Base-by-base conservation (phyloP, 805 yeast species). In the Yamadazyma tumulicola region DNA sequence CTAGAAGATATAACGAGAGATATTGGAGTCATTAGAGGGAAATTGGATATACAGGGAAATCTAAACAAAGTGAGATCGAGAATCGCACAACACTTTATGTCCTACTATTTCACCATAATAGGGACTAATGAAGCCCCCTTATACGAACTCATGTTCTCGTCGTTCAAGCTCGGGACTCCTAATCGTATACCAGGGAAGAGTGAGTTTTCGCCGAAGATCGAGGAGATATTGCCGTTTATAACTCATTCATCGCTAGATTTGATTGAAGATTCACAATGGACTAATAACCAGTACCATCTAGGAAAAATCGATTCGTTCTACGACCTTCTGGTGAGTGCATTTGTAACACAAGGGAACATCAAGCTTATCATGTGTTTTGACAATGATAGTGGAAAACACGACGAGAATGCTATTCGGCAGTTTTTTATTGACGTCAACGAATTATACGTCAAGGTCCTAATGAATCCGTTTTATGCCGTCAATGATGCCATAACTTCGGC, bases 201-300 rank as follows among this genome's bases (percentile, higher is more conserved):
- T 6, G 67, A 68, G 51, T 82, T 88, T 46, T 72, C 89, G 1
- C 65, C 75, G 6, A 85, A 80, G 32, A 74, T 86, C 55, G 73
- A 74, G 47, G 96, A 91, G 51, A 61, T 91, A 23, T 79, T 83
- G 46, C 97, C 96, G 15, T 91, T 88, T 51, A 79, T 93, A 19
- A 74, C 89, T 22, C 95, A 93, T 52, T 76, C 96, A 1, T 78
- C 97, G 2, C 60, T 93, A 23, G 98, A 93, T 56, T 70, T 93
- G n/a, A 79, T 93, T 0, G 96, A 93, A 44, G 96, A 89, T 48
- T 60, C 78, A 2, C 97, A 88, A 53, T 88, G 95, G 91, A 74
- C 76, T 31, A 68, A 75, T 7, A 76, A 69, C 43, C 67, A 72
- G 28, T 67, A 83, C 43, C 81, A 84, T 51, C 62, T 88, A 42